A percentile compares a stretch with the other conserved stretches of the same genome.
Evolutionary conservation across 1,284 basidiomycete species (phyloP).

Genomic region (Pseudomicrostroma phylloplanum): DNA sequence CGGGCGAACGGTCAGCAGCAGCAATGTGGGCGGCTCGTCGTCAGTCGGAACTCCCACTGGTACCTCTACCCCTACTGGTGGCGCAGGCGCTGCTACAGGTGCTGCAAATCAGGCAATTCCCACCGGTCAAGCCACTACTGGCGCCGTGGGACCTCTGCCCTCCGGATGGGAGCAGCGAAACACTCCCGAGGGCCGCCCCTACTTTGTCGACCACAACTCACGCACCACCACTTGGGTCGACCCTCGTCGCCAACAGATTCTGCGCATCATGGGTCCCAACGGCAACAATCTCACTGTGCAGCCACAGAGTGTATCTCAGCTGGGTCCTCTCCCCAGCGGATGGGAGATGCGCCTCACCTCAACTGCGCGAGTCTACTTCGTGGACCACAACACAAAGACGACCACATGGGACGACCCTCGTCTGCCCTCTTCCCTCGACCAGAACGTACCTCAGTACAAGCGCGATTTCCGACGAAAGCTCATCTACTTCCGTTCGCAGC

Average conservation of each 20-base stretch:
- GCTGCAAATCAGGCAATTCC: conserved; percentile 21
- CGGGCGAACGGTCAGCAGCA: conserved; percentile 13
- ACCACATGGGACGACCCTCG: conserved; percentile 93
- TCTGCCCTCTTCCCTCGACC: conserved; percentile 72
- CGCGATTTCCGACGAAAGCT: conserved; percentile 97
- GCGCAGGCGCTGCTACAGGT: conserved; percentile 50
- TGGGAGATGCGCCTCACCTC: conserved; percentile 96
- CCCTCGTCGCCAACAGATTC: conserved; percentile 78
- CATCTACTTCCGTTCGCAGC: conserved; percentile 97
- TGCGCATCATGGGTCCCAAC: conserved; percentile 77
- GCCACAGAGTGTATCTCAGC: conserved; percentile 74
- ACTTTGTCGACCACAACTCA: conserved; percentile 87
- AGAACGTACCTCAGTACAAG: conserved; percentile 98
- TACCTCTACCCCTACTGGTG: conserved; percentile 31
- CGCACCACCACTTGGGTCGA: conserved; percentile 98
- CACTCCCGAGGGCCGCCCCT: conserved; percentile 93
- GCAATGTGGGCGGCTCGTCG: conserved; percentile 16
- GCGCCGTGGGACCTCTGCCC: conserved; percentile 75
- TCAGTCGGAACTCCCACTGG: conserved; percentile 14
- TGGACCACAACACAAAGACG: conserved; percentile 88
- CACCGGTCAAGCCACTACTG: conserved; percentile 58
- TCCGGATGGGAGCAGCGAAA: conserved; percentile 97
- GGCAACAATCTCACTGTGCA: conserved; percentile 70
- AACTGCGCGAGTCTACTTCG: conserved; percentile 88
- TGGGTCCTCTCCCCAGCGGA: conserved; percentile 89